phyloP scores from a whole-genome alignment of 2,329 filamentous ascomycete genomes.

The Reticulascus tulasneorum region DNA sequence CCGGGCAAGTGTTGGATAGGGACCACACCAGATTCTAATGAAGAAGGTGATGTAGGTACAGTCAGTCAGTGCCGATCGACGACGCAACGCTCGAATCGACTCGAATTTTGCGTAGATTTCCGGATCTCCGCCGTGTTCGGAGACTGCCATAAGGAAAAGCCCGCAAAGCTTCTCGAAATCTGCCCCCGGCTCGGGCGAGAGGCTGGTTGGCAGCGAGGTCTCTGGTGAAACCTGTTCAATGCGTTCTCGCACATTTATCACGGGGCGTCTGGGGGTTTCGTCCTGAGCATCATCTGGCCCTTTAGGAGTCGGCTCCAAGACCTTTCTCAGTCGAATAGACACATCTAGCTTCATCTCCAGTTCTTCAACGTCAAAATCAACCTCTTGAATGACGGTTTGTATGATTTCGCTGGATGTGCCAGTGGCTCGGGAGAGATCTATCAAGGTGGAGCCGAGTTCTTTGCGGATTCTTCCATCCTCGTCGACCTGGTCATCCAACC shows the following conservation, averaged over 20 bases:
- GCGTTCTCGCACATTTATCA: slow-evolving; percentile 34
- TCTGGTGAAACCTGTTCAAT: slow-evolving; percentile 33
- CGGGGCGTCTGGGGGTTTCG: slow-evolving; percentile 21
- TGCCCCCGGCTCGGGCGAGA: slow-evolving; percentile 44
- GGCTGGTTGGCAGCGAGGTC: slow-evolving; percentile 44
- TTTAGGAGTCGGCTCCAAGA: slow-evolving; percentile 47
- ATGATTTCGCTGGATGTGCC: slow-evolving; percentile 60
- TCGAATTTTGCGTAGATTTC: slow-evolving; percentile 48
- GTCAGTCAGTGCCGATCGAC: slow-evolving; percentile 50
- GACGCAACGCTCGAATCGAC: slow-evolving; percentile 49
- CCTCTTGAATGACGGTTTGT: slow-evolving; percentile 60
- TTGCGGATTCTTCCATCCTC: slow-evolving; percentile 54
- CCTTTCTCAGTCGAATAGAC: slow-evolving; percentile 55
- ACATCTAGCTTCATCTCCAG: slow-evolving; percentile 73
- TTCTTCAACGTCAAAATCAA: slow-evolving; percentile 68
- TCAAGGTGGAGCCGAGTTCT: slow-evolving; percentile 63
- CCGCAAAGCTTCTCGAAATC: slow-evolving; percentile 57
- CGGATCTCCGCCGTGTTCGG: slow-evolving; percentile 34
- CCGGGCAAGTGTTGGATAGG: slow-evolving; percentile 65
- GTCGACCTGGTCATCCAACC: slow-evolving; percentile 52
- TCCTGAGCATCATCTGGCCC: slow-evolving; percentile 43
- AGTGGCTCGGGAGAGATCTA: slow-evolving; percentile 58
- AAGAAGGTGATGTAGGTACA: slow-evolving; percentile 74
- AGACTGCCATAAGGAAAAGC: slow-evolving; percentile 52
- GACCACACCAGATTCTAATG: slow-evolving; percentile 68